Percentiles rank a stretch among this genome's conserved stretches.
These are phyloP conservation scores for Porcisia deanei DNA, from an alignment of 208 protist species.

Conservation along the genomic window DNA sequence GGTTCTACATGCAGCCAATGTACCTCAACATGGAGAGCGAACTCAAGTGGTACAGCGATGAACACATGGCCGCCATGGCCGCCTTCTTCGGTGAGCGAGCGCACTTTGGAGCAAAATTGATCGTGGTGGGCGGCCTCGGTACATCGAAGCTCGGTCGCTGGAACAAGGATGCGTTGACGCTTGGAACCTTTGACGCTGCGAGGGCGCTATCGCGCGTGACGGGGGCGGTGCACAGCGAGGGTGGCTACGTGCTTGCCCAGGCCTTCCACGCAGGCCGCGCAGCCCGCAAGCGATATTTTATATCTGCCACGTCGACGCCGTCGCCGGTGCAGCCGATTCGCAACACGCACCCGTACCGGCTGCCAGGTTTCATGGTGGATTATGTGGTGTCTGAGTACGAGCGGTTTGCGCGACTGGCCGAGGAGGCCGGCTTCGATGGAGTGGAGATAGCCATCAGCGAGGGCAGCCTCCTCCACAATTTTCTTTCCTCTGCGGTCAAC, in stretches of 20 bases:
- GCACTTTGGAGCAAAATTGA: constrained; percentile 84
- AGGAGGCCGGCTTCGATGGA: constrained; percentile 94
- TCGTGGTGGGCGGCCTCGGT: constrained; percentile 89
- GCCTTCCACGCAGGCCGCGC: constrained; percentile 92
- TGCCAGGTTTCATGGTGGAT: constrained; percentile 57
- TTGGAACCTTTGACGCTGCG: constrained; percentile 77
- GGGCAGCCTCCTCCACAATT: constrained; percentile 95
- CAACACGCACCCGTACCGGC: constrained; percentile 51
- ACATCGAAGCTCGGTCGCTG: constrained; percentile 82
- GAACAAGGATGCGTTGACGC: constrained; percentile 69
- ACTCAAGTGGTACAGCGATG: constrained; percentile 49
- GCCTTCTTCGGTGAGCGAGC: constrained; percentile 86
- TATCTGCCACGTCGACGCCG: constrained; percentile 61
- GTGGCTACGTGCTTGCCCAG: constrained; percentile 91
- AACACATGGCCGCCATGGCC: constrained; percentile 75
- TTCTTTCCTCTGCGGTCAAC: constrained; percentile 89
- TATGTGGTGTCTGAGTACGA: constrained; percentile 89
- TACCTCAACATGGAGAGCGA: constrained; percentile 89
- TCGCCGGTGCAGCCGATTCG: constrained; percentile 67
- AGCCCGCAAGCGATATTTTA: constrained; percentile 44
- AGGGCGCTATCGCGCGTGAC: constrained; percentile 79
- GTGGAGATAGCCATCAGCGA: constrained; percentile 94
- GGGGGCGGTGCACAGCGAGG: constrained; percentile 83
- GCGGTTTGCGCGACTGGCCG: constrained; percentile 87
- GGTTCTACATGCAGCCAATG: constrained; percentile 85